Evolutionary conservation across 257 asterid species (phyloP), one percentile per base, ranked within the genome.

Genomic region (Cinchona pubescens): DNA sequence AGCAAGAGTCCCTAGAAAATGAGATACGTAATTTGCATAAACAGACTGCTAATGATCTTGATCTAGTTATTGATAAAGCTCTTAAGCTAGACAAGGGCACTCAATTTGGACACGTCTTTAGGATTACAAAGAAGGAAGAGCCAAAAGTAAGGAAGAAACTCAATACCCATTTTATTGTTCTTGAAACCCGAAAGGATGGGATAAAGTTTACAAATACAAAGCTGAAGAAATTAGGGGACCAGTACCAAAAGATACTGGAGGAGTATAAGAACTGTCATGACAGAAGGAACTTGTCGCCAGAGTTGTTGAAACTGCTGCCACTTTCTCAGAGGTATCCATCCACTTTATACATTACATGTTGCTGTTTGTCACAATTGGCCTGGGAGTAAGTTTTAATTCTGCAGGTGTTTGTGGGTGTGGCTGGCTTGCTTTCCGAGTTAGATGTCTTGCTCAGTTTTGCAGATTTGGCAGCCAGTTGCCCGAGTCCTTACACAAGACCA

Each of bases 101-200:
- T 66, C 97, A 89, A 78, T 92, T 92, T 84, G 99, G 99, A 71
- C 92, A 92, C 82, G 96, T 86, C 73, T 92, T 88, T 76, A 89
- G 99, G 82, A 92, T 94, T 87, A 92, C 99, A 27, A 94, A 95
- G 86, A 95, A 95, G 87, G 99, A 95, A 86, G 99, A 95, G 86
- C 97, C 98, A 77, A 95, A 95, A 84, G 90, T 92, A 71, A 88
- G 99, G 88, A 92, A 83, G 89, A 91, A 91, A 88, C 88, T 95
- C 75, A 95, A 90, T 84, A 86, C 96, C 78, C 91, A 89, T 49
- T 95, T 87, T 86, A 85, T 95, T 83, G 78, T 95, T 79, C 97
- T 95, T 73, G 99, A 95, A 88, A 95, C 99, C 76, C 96, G 98
- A 19, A 95, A 95, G 81, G 99, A 92, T 64, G 99, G 99, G 75